phyloP scores from a whole-genome alignment of 2,329 filamentous ascomycete genomes.

The Aspergillus sp. region DNA sequence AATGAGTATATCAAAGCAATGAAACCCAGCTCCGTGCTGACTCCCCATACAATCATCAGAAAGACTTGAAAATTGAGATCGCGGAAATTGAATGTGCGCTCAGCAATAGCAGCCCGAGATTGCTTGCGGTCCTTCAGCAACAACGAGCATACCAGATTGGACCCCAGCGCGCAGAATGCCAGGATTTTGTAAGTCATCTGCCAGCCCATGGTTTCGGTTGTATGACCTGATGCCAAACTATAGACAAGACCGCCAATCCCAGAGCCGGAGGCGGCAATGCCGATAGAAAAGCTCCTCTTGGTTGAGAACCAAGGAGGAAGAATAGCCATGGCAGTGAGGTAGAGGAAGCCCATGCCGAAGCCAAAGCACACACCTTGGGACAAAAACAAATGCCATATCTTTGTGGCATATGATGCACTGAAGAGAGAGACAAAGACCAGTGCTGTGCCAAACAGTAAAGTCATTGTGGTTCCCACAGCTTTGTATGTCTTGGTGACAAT shows the following conservation, averaged over 20 bases:
- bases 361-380: conserved; percentile 26
- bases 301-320: conserved; percentile 32
- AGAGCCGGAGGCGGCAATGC: conserved; percentile 27
- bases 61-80: conserved; percentile 3
- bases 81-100: background rate
- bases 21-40: conserved; percentile 37
- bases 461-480: background rate
- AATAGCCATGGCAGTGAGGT: conserved; percentile 18
- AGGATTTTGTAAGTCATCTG: conserved; percentile 30
- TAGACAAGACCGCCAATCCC: conserved; percentile 24
- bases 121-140: conserved; percentile 23
- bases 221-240: conserved; percentile 23
- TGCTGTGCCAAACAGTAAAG: background rate
- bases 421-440: conserved; percentile 9
- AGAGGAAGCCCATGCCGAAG: conserved; percentile 25
- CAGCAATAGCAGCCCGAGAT: background rate
- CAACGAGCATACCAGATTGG: conserved; percentile 22
- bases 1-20: conserved; percentile 5
- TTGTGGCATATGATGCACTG: conserved; percentile 23
- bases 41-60: conserved; percentile 36
- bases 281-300: conserved; percentile 30
- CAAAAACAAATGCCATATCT: conserved; percentile 24
- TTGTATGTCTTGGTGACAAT: conserved; percentile 3
- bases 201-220: conserved; percentile 29
- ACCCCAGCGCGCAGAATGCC: conserved; percentile 23